Percentiles rank a stretch among this genome's conserved stretches.
phyloP scores from a whole-genome alignment of 2,329 filamentous ascomycete species.

The Microsporum ferrugineum region DNA sequence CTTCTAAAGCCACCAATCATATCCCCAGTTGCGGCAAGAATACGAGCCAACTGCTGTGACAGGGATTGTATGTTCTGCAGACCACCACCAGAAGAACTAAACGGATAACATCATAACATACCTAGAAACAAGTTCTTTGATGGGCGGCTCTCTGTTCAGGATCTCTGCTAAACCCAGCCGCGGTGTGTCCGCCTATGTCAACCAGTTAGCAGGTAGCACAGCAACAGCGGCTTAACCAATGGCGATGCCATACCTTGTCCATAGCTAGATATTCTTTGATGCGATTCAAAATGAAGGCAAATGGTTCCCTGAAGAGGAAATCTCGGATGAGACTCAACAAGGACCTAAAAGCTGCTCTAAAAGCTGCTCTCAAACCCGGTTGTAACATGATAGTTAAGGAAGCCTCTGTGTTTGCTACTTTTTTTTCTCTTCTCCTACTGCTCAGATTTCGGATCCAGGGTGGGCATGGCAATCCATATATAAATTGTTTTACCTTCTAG shows the following conservation, averaged over 20 bases:
- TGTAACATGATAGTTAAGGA: neutral
- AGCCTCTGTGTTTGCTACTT: neutral
- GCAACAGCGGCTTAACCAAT: neutral
- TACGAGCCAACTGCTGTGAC: neutral
- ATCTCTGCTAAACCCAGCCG: conserved; percentile 2
- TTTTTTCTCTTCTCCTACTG: neutral
- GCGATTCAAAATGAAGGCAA: neutral
- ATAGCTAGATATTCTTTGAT: neutral
- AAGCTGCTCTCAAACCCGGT: neutral
- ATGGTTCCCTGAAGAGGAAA: neutral
- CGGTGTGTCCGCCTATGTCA: neutral
- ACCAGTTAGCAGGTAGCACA: neutral
- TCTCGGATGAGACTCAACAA: neutral
- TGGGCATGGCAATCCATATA: neutral
- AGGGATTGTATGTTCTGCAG: neutral
- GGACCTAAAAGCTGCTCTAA: neutral
- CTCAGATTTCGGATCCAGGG: neutral
- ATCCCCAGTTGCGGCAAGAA: neutral
- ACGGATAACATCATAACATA: conserved; percentile 3
- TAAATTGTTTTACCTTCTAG: neutral
- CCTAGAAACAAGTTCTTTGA: conserved; percentile 16
- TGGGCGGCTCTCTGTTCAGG: conserved; percentile 14
- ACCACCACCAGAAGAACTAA: neutral
- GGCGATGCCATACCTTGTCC: neutral
- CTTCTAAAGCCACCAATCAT: neutral